A percentile compares a stretch with the other conserved stretches of the same genome.
phyloP scores from a whole-genome alignment of 2,329 filamentous ascomycete genomes.

The Aphanoascus verrucosus region DNA sequence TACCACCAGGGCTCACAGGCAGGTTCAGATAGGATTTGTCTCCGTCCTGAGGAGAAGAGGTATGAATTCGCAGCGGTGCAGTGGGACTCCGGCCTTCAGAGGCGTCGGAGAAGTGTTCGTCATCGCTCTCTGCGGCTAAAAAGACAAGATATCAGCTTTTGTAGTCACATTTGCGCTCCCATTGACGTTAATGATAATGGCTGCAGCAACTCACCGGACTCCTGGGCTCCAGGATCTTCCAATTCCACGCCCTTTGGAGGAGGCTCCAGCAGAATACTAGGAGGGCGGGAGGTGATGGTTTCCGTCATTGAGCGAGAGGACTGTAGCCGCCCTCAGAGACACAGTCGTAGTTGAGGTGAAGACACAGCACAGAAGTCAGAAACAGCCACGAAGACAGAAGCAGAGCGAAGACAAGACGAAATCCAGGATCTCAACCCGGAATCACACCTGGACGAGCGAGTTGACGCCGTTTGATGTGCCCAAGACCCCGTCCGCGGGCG shows the following conservation, averaged over 20 bases:
- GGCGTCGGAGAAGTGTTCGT: constrained; percentile 57
- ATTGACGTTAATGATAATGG: not conserved
- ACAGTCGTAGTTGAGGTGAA: not conserved
- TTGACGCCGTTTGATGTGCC: not conserved
- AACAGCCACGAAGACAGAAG: not conserved
- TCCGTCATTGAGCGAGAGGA: constrained; percentile 27
- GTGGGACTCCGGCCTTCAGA: constrained; percentile 44
- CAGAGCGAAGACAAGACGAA: not conserved
- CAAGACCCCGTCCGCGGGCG: not conserved
- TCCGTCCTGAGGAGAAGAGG: constrained; percentile 47
- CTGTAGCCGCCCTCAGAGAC: not conserved
- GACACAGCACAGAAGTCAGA: not conserved
- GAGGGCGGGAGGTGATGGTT: constrained; percentile 24
- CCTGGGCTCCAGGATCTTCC: constrained; percentile 47
- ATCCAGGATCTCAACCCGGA: not conserved
- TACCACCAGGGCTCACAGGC: constrained; percentile 39
- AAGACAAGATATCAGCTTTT: constrained; percentile 11
- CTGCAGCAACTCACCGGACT: constrained; percentile 37
- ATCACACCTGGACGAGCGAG: not conserved
- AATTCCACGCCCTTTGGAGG: constrained; percentile 46
- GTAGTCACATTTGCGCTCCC: not conserved
- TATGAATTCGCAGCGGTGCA: constrained; percentile 48
- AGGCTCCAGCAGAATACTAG: constrained; percentile 40
- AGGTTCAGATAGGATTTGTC: constrained; percentile 43
- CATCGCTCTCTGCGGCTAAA: constrained; percentile 42